These are phyloP conservation scores for Sicyos edulis DNA, from an alignment of 306 rosid genomes.

Conservation along the genomic window DNA sequence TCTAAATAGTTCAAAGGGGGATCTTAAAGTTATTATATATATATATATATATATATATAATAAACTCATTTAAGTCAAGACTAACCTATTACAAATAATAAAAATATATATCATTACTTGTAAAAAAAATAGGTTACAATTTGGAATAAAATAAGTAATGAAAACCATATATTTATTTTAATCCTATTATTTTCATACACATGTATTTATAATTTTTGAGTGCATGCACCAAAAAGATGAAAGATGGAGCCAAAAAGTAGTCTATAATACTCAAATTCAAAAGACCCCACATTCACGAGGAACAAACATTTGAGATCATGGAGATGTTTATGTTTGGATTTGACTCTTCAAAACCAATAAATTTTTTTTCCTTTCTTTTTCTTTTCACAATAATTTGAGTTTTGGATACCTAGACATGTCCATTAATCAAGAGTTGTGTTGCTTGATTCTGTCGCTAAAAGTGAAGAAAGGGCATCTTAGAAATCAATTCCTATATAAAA, in stretches of 20 bases:
- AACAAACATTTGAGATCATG: slow-evolving; percentile 1
- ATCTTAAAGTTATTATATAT: no score
- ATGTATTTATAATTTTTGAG: neutral
- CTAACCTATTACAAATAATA: no score
- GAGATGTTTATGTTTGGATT: neutral
- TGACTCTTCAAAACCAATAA: neutral
- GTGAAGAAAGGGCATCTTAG: neutral
- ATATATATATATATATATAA: no score
- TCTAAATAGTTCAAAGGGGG: no score
- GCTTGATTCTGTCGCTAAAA: neutral
- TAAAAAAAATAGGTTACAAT: no score
- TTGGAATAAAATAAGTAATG: no score
- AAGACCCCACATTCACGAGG: neutral
- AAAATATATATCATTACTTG: no score
- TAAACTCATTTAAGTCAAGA: no score
- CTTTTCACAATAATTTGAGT: neutral
- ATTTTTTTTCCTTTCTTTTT: neutral
- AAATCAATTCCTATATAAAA: neutral
- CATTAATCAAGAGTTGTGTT: neutral
- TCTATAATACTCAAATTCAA: neutral
- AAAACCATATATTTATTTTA: neutral
- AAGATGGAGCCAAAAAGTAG: slow-evolving; percentile 3
- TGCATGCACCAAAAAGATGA: neutral
- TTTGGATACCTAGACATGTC: neutral
- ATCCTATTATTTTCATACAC: neutral